phyloP scores from a whole-genome alignment of 441 rosid genomes.

The Manihot esculenta region DNA sequence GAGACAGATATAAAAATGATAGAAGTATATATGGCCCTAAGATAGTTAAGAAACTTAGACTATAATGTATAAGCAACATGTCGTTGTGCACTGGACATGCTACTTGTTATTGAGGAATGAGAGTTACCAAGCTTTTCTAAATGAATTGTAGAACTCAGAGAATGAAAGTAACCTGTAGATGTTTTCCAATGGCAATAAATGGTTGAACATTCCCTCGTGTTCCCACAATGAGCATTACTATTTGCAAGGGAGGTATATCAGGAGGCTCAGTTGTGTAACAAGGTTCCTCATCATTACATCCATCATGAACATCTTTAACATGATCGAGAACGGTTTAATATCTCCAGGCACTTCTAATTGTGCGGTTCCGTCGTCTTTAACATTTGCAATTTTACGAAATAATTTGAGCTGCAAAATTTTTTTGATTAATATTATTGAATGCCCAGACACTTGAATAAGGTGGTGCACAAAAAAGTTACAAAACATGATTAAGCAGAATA shows the following conservation, averaged over 20 bases:
- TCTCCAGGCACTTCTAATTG: conserved; percentile 49
- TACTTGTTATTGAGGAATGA: not conserved
- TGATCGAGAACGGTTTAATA: conserved; percentile 33
- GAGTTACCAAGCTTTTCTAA: not conserved
- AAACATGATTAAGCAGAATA: not conserved
- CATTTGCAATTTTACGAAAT: conserved; percentile 35
- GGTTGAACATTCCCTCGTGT: conserved; percentile 63
- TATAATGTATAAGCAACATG: not conserved
- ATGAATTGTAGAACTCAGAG: conserved; percentile 1
- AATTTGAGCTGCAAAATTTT: conserved; percentile 43
- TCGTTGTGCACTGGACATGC: not conserved
- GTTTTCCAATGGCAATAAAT: conserved; percentile 56
- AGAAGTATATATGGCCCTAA: not conserved
- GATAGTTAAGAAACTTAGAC: not conserved
- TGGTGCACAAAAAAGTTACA: not conserved
- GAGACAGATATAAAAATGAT: not conserved
- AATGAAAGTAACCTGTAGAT: conserved; percentile 40
- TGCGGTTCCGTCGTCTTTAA: conserved; percentile 51
- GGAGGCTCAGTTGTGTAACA: conserved; percentile 19
- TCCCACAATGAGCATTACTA: conserved; percentile 60
- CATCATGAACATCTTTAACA: conserved; percentile 27
- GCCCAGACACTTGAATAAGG: not conserved
- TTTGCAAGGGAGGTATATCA: conserved; percentile 43
- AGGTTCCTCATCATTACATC: conserved; percentile 28
- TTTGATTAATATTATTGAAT: not conserved